Evolutionary conservation across 352 stramenopile genomes (phyloP), one percentile per base, ranked within the genome.

Genomic region (Globisporangium acanthophoron): DNA sequence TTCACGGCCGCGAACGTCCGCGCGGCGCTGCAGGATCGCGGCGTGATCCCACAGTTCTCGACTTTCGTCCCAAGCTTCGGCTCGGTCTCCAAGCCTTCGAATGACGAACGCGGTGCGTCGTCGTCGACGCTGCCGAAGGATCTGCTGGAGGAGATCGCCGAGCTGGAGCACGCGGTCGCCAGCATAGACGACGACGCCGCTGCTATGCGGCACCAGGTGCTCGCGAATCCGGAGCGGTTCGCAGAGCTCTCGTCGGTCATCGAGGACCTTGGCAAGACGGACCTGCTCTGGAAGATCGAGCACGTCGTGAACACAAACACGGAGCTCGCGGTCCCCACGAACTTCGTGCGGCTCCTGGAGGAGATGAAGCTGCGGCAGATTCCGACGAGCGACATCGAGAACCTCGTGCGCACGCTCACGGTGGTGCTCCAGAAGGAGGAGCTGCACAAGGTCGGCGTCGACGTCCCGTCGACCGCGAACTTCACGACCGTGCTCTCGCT

Each of bases 211-310:
- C 33, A 27, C 4, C 72, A 74, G n/a, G 56, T 70, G 18, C 47
- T 87, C 20, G 59, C 64, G 18, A 91, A 91, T 31, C 76, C 78
- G 4, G 81, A 91, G 54, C 81, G 81, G 7, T 74, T 91, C 6
- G 76, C 74, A 0, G 78, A 91, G 59, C 68, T 91, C n/a, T 78
- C 78, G 18, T 44, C 65, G 15, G 65, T 85, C 18, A 80, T 91
- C 20, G 74, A 89, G 51, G 75, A 71, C 50, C 58, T 91, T 0
- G 76, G 78, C 2, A 91, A 89, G 62, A 84, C 68, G 11, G 78
- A 91, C 52, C 56, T 91, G 49, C 66, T 91, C 18, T 88, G 78
- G 78, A 91, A 88, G 59, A 73, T 91, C n/a, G 66, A 77, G 13
- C 76, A 91, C 52, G 74, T 64, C 3, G 75, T 91, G 3, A 89